Percentiles rank a stretch among this genome's conserved stretches.
Evolutionary conservation across 805 yeast genomes (phyloP).

Genomic region (Lipomyces spencermartinsiae): DNA sequence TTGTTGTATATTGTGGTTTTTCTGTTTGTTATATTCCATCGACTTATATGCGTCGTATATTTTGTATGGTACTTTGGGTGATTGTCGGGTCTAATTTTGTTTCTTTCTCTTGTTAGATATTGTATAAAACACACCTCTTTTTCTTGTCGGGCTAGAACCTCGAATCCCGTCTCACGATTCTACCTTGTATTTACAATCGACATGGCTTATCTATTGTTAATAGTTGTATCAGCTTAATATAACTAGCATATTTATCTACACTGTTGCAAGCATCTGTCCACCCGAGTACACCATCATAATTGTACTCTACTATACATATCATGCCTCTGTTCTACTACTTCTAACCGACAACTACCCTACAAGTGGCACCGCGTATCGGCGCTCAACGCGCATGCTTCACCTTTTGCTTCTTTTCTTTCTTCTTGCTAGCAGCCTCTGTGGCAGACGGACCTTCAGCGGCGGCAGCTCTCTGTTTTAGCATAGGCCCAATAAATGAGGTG

Average conservation of each 20-base stretch:
- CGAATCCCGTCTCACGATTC: background rate
- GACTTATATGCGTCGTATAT: background rate
- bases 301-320: background rate
- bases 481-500: slow-evolving; percentile 33
- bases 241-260: background rate
- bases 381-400: slow-evolving; percentile 26
- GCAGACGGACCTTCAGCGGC: background rate
- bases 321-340: background rate
- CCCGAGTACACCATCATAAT: background rate
- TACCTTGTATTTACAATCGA: background rate
- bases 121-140: background rate
- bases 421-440: background rate
- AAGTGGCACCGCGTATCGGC: background rate
- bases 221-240: slow-evolving; percentile 5
- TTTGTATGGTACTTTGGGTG: background rate
- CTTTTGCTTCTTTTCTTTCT: slow-evolving; percentile 24
- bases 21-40: background rate
- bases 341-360: background rate
- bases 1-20: slow-evolving; percentile 2
- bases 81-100: background rate
- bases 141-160: background rate
- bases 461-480: slow-evolving; percentile 28
- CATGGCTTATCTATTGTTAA: background rate
- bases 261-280: background rate
- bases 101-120: background rate